Evolutionary conservation across 108 stramenopile genomes (phyloP).

Genomic region (Nitzschia putrida): DNA sequence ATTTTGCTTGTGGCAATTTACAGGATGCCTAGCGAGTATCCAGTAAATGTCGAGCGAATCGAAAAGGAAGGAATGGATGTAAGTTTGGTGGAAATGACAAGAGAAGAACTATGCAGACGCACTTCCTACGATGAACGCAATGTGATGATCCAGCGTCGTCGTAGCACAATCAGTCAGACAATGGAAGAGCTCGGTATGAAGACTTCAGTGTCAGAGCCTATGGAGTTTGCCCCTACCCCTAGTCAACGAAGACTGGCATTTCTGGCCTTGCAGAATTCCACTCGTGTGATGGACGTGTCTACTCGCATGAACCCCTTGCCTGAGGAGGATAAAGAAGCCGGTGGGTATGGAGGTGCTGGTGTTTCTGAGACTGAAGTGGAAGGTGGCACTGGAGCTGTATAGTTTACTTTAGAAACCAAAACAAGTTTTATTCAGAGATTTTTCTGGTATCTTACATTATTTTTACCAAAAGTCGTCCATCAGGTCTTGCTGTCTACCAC

Average conservation of each 20-base stretch:
- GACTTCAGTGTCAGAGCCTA: background rate
- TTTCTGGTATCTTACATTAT: too few relatives aligned
- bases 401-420: too few relatives aligned
- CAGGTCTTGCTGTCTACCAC: too few relatives aligned
- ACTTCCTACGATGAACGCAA: constrained; percentile 21
- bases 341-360: too few relatives aligned
- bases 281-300: too few relatives aligned
- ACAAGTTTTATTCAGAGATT: too few relatives aligned
- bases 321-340: too few relatives aligned
- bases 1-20: constrained; percentile 23
- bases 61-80: constrained; percentile 17
- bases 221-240: constrained; percentile 4
- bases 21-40: constrained; percentile 28
- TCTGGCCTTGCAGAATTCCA: background rate
- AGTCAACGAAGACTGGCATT: constrained; percentile 1
- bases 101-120: constrained; percentile 11
- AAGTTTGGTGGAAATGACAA: constrained; percentile 13
- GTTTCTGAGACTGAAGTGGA: too few relatives aligned
- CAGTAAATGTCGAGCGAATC: constrained; percentile 11
- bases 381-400: too few relatives aligned
- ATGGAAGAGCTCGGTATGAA: constrained; percentile 18
- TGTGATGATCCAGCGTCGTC: background rate
- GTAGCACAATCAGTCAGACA: constrained; percentile 8
- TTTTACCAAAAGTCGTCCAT: too few relatives aligned
- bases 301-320: too few relatives aligned